These are phyloP conservation scores for Rhizoctonia solani DNA, from an alignment of 1,284 basidiomycete species.

Conservation along the genomic window DNA sequence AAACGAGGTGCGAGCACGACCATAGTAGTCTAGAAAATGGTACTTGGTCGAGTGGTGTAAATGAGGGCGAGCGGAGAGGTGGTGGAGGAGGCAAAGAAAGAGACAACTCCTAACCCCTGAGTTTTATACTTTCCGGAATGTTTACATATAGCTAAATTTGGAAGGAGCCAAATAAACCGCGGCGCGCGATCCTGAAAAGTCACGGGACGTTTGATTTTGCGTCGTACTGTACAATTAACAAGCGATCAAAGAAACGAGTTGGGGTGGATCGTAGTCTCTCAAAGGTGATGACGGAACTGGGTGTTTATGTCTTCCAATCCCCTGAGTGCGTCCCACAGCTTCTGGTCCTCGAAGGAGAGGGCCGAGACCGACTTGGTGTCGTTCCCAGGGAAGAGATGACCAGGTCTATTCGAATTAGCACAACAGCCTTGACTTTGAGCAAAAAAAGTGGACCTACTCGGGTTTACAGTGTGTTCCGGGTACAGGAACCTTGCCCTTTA, in stretches of 20 bases:
- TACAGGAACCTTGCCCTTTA: slow-evolving; percentile 39
- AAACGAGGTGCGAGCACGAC: slow-evolving; percentile 22
- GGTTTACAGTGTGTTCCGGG: slow-evolving; percentile 38
- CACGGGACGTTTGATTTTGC: no score
- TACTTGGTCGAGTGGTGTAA: neutral
- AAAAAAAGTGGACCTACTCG: slow-evolving; percentile 6
- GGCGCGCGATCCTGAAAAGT: no score
- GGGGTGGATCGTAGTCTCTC: neutral
- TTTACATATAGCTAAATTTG: no score
- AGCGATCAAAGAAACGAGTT: no score
- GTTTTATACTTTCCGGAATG: no score
- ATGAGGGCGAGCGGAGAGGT: neutral
- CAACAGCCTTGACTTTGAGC: neutral
- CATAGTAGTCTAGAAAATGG: neutral
- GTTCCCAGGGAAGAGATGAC: slow-evolving; percentile 25
- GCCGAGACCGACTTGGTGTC: slow-evolving; percentile 7
- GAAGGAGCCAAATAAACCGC: no score
- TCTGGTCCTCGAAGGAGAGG: slow-evolving; percentile 13
- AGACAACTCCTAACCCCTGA: no score
- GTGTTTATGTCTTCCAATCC: neutral
- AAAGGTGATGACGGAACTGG: slow-evolving; percentile 3
- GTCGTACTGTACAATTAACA: no score
- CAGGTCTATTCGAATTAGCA: slow-evolving; percentile 2
- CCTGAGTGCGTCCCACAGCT: slow-evolving; percentile 5
- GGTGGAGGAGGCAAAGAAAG: no score